Conservation (phyloP, 2,329 filamentous ascomycete genomes). For the Mariannaea sp. region DNA sequence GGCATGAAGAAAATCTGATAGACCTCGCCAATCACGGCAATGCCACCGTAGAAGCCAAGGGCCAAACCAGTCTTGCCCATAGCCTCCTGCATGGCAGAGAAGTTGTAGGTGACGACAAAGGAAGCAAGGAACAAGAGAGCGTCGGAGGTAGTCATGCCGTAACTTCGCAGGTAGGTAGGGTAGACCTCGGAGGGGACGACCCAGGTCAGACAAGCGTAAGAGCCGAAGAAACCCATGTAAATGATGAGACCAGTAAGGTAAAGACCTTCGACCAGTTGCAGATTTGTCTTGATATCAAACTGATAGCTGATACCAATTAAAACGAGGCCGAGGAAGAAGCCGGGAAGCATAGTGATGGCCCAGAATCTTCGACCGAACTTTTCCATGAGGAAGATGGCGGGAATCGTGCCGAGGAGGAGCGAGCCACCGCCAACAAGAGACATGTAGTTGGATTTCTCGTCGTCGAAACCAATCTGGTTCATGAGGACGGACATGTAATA, state of each 20-base stretch:
- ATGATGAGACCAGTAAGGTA: slow-evolving; percentile 71
- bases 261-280: slow-evolving; percentile 57
- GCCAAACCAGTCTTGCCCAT: slow-evolving; percentile 69
- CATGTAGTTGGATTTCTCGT: slow-evolving; percentile 71
- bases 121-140: slow-evolving; percentile 71
- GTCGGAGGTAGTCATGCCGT: slow-evolving; percentile 74
- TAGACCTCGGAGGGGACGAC: slow-evolving; percentile 72
- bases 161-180: slow-evolving; percentile 72
- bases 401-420: slow-evolving; percentile 69
- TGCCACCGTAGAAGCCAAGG: slow-evolving; percentile 75
- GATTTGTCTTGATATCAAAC: slow-evolving; percentile 53
- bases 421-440: slow-evolving; percentile 72
- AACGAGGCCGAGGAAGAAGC: slow-evolving; percentile 72
- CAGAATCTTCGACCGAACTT: slow-evolving; percentile 74
- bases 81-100: slow-evolving; percentile 69
- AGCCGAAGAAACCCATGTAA: slow-evolving; percentile 72
- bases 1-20: slow-evolving; percentile 79
- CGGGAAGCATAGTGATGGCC: slow-evolving; percentile 73
- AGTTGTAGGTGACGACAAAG: slow-evolving; percentile 79
- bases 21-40: slow-evolving; percentile 70
- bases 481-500: slow-evolving; percentile 75
- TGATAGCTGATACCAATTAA: slow-evolving; percentile 69
- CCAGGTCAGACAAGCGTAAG: slow-evolving; percentile 68
- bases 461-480: slow-evolving; percentile 68
- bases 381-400: slow-evolving; percentile 73